Evolutionary conservation across 371 early-diverging fungal species (phyloP).

Genomic region (Lichtheimia ramosa): DNA sequence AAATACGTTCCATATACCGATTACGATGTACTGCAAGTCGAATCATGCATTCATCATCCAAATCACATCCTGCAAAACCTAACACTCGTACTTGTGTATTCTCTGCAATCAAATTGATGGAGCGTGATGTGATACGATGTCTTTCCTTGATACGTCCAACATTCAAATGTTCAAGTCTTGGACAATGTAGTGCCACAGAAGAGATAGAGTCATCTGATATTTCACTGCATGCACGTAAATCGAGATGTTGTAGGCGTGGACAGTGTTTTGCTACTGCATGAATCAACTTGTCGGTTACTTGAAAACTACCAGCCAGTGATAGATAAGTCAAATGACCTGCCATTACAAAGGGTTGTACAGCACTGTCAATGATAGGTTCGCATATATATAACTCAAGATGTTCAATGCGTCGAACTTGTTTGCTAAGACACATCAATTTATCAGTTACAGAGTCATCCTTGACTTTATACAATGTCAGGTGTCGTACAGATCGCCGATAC

Average conservation of each 20-base stretch:
- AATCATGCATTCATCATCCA: conserved; percentile 57
- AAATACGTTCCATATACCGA: conserved; percentile 50
- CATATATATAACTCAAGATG: conserved; percentile 55
- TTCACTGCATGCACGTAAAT: conserved; percentile 58
- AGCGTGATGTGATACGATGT: conserved; percentile 46
- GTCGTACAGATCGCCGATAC: conserved; percentile 30
- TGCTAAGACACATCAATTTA: conserved; percentile 25
- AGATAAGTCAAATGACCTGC: conserved; percentile 44
- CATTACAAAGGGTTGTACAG: conserved; percentile 33
- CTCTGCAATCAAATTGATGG: conserved; percentile 53
- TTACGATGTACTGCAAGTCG: conserved; percentile 49
- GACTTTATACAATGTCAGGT: conserved; percentile 36
- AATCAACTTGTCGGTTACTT: conserved; percentile 53
- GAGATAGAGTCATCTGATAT: conserved; percentile 53
- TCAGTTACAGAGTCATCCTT: conserved; percentile 34
- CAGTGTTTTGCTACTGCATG: conserved; percentile 41
- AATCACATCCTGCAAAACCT: conserved; percentile 60
- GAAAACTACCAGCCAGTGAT: conserved; percentile 57
- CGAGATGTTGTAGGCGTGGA: conserved; percentile 48
- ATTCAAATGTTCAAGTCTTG: conserved; percentile 51
- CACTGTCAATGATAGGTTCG: conserved; percentile 46
- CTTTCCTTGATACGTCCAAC: conserved; percentile 59
- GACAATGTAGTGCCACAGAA: conserved; percentile 46
- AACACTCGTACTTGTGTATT: conserved; percentile 51
- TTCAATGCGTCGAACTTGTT: conserved; percentile 16